Percentiles rank a stretch among this genome's conserved stretches.
These are phyloP conservation scores for Coleophoma cylindrospora DNA, from an alignment of 2,329 filamentous ascomycete species.

Conservation along the genomic window DNA sequence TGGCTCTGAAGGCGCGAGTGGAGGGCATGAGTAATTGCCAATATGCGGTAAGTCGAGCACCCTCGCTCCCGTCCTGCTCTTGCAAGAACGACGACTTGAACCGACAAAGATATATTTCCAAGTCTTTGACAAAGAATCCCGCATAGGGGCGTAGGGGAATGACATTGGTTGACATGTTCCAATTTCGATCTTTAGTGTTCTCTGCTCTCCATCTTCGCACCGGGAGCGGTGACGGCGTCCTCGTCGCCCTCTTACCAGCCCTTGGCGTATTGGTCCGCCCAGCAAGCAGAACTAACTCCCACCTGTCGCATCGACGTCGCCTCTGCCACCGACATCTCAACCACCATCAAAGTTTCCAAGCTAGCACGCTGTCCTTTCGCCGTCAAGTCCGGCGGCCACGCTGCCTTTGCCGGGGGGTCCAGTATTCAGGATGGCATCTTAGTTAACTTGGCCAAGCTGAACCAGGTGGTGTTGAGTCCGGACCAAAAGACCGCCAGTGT, in stretches of 20 bases:
- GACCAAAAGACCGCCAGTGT: conserved; percentile 24
- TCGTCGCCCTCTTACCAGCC: background rate
- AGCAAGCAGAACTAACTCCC: conserved; percentile 10
- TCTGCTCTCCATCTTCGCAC: background rate
- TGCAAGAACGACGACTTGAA: background rate
- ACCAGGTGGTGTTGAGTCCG: conserved; percentile 16
- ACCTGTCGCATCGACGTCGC: conserved; percentile 14
- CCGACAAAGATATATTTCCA: background rate
- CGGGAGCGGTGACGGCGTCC: background rate
- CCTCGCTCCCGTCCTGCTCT: background rate
- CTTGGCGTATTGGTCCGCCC: conserved; percentile 8
- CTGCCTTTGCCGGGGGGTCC: conserved; percentile 36
- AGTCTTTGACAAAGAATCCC: too few species aligned
- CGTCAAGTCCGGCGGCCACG: conserved; percentile 17
- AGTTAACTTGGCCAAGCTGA: conserved; percentile 36
- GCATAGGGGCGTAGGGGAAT: too few species aligned
- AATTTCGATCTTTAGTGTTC: background rate
- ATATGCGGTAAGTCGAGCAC: background rate
- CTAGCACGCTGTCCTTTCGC: conserved; percentile 13
- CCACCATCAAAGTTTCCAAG: conserved; percentile 8
- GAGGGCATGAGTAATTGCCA: background rate
- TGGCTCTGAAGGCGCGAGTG: background rate
- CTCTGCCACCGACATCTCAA: conserved; percentile 10
- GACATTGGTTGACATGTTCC: too few species aligned
- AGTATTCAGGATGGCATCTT: conserved; percentile 44